Percentiles rank a stretch among this genome's conserved stretches.
Evolutionary conservation across 441 rosid species (phyloP).

Genomic region (Cnidoscolus chayamansa): DNA sequence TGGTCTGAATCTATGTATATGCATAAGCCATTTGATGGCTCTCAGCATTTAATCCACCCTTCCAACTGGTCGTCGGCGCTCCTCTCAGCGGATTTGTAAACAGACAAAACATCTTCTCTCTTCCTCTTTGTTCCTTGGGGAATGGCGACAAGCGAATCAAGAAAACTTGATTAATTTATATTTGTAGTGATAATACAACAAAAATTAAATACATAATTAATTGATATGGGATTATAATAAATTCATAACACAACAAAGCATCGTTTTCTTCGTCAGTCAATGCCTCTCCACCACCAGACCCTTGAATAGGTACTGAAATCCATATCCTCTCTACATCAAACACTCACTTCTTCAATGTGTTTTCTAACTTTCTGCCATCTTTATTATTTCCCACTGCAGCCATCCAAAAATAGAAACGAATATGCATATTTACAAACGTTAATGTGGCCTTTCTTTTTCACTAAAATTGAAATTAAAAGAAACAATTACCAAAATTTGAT

Average conservation of each 20-base stretch:
- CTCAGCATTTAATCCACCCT: no score
- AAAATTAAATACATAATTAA: not conserved
- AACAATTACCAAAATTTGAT: no score
- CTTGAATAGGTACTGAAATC: constrained; percentile 15
- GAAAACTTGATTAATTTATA: constrained; percentile 15
- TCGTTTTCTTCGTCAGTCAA: constrained; percentile 33
- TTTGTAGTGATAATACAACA: not conserved
- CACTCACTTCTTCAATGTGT: no score
- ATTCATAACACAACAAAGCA: constrained; percentile 15
- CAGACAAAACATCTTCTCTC: not conserved
- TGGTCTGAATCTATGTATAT: no score
- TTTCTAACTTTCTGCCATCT: no score
- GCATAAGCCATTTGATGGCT: no score
- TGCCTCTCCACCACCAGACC: constrained; percentile 11
- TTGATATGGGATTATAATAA: not conserved
- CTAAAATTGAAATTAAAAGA: no score
- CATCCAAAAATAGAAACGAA: no score
- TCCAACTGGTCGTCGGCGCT: constrained; percentile 17
- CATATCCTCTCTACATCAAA: constrained; percentile 10
- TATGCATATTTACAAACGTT: no score
- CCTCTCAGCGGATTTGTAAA: not conserved
- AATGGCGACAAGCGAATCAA: not conserved
- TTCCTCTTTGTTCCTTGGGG: not conserved
- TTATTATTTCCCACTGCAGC: no score
- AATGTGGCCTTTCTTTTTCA: no score